Conservation (phyloP, 192 early-diverging fungal species). For the Linnemannia schmuckeri region DNA sequence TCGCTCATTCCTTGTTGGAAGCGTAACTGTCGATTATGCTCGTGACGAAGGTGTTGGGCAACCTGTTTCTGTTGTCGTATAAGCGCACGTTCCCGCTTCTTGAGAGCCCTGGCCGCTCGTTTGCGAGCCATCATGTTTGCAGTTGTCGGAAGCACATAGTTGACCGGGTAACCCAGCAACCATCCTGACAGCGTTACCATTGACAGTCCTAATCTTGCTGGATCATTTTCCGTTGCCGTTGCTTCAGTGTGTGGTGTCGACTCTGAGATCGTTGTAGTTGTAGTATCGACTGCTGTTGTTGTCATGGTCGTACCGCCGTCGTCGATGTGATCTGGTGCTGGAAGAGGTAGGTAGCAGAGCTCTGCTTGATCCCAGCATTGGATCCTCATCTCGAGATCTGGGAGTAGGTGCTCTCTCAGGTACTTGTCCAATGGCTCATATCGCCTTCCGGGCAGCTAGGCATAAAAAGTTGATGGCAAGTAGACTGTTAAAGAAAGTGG, state of each 20-base stretch:
- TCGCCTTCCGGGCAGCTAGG: constrained; percentile 34
- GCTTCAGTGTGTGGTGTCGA: not conserved
- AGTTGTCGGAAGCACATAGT: constrained; percentile 23
- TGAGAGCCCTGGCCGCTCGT: not conserved
- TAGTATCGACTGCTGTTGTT: not conserved
- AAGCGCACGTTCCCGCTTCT: not conserved
- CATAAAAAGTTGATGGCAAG: not conserved
- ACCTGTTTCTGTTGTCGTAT: not conserved
- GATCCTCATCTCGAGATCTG: constrained; percentile 22
- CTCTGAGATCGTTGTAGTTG: not conserved
- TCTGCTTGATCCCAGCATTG: constrained; percentile 24
- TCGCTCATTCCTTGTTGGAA: not conserved
- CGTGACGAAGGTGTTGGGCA: not conserved
- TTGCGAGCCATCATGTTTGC: not conserved
- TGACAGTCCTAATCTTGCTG: not conserved
- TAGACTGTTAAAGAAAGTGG: not conserved
- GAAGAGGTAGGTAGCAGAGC: not conserved
- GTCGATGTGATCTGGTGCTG: not conserved
- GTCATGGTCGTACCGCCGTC: not conserved
- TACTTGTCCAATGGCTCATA: constrained; percentile 24
- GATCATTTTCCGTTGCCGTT: not conserved
- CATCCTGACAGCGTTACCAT: constrained; percentile 37
- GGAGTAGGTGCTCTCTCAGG: constrained; percentile 15
- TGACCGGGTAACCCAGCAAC: constrained; percentile 34
- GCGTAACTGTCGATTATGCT: not conserved